A percentile compares a stretch with the other conserved stretches of the same genome.
phyloP scores from a whole-genome alignment of 345 rosid species.

The Populus simonii region DNA sequence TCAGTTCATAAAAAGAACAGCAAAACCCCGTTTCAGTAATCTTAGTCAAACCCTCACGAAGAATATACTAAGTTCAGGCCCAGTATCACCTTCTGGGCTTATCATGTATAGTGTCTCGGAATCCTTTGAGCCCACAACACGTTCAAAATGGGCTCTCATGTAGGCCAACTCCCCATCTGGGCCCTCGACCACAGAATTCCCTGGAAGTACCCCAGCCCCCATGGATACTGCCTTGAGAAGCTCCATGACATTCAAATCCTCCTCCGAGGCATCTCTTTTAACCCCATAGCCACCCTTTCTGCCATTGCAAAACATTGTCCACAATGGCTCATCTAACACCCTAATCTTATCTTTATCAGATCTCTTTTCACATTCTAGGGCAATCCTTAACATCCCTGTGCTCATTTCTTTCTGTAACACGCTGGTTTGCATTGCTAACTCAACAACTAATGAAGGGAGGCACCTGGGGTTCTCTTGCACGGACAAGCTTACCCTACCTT shows the following conservation, averaged over 20 bases:
- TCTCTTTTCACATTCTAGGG: constrained; percentile 68
- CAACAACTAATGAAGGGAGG: constrained; percentile 55
- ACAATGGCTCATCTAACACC: constrained; percentile 63
- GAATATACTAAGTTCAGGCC: constrained; percentile 83
- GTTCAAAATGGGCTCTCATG: constrained; percentile 74
- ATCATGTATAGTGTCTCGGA: constrained; percentile 79
- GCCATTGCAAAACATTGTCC: constrained; percentile 84
- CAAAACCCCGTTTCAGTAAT: neutral
- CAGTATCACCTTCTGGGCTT: constrained; percentile 75
- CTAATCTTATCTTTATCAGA: constrained; percentile 45
- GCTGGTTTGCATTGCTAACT: constrained; percentile 61
- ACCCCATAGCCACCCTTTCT: constrained; percentile 70
- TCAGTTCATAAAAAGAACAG: too few species aligned
- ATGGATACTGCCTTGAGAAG: constrained; percentile 67
- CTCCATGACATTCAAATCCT: constrained; percentile 77
- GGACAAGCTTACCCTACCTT: constrained; percentile 66
- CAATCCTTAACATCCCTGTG: constrained; percentile 72
- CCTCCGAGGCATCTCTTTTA: constrained; percentile 60
- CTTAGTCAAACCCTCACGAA: constrained; percentile 52
- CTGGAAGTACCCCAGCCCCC: constrained; percentile 88
- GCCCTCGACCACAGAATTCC: constrained; percentile 57
- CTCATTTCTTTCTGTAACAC: constrained; percentile 57
- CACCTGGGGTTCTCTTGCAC: constrained; percentile 65
- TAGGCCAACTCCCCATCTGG: constrained; percentile 73
- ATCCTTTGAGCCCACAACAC: constrained; percentile 78